A percentile compares a stretch with the other conserved stretches of the same genome.
These are phyloP conservation scores for Arthrobotrys conoides DNA, from an alignment of 2,329 filamentous ascomycete species.

Conservation along the genomic window DNA sequence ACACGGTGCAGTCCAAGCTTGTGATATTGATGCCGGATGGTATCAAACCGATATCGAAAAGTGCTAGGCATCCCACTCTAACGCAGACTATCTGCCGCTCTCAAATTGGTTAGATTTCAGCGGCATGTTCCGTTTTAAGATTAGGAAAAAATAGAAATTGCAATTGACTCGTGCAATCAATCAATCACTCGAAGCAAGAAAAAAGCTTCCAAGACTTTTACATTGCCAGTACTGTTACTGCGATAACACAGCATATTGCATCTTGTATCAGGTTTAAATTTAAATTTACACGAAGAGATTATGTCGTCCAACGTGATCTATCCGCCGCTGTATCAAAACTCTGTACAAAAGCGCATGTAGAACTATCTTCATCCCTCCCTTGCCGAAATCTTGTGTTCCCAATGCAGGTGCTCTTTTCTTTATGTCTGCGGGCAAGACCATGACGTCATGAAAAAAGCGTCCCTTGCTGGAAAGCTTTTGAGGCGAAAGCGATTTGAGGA, in stretches of 20 bases:
- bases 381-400: constrained; percentile 19
- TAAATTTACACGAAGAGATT: constrained; percentile 8
- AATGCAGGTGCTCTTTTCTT: constrained; percentile 39
- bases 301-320: constrained; percentile 37
- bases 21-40: constrained; percentile 33
- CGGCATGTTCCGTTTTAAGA: constrained; percentile 46
- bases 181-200: background rate
- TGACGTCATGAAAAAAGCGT: constrained; percentile 40
- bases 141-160: constrained; percentile 1
- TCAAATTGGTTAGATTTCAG: constrained; percentile 38
- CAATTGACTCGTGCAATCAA: constrained; percentile 8
- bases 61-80: constrained; percentile 52
- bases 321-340: constrained; percentile 2
- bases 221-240: constrained; percentile 11
- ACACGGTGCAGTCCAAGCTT: constrained; percentile 21
- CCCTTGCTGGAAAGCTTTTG: constrained; percentile 39
- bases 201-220: constrained; percentile 7
- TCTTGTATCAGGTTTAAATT: constrained; percentile 15
- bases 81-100: constrained; percentile 45
- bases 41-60: constrained; percentile 25
- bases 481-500: constrained; percentile 52
- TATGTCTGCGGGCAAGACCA: constrained; percentile 17
- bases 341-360: constrained; percentile 35
- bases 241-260: constrained; percentile 23
- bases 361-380: constrained; percentile 7